Percentiles rank a stretch among this genome's conserved stretches.
These are phyloP conservation scores for Digitaria exilis DNA, from an alignment of 202 grass and related monocot species.

Conservation along the genomic window DNA sequence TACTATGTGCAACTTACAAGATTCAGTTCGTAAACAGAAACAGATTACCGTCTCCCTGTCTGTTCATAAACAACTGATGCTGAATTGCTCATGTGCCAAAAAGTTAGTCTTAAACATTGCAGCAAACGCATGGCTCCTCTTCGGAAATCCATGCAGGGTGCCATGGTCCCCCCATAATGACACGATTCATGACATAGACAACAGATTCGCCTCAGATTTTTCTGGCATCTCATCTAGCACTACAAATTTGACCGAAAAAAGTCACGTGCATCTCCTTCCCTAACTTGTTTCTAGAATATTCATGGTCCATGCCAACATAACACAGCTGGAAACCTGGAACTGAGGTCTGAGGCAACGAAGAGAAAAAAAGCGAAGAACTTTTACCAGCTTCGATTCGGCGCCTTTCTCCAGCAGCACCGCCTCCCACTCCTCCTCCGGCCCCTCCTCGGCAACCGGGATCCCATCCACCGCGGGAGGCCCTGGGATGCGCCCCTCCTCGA, in stretches of 20 bases:
- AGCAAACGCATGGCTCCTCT: slow-evolving; percentile 6
- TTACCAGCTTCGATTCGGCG: slow-evolving; percentile 54
- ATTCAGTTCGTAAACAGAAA: background rate
- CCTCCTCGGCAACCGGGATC: slow-evolving; percentile 41
- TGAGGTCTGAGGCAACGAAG: background rate
- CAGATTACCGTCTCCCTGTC: background rate
- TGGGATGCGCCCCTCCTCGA: slow-evolving; percentile 47
- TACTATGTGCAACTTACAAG: background rate
- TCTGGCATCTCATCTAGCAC: background rate
- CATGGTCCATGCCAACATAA: background rate
- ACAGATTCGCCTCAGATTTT: background rate
- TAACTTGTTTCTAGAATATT: background rate
- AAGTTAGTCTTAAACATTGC: background rate
- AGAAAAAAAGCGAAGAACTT: background rate
- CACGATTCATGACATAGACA: slow-evolving; percentile 21
- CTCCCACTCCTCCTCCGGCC: slow-evolving; percentile 47
- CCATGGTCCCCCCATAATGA: background rate
- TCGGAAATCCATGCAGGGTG: background rate
- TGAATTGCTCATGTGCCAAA: background rate
- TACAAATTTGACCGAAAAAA: background rate
- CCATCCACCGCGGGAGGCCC: slow-evolving; percentile 6
- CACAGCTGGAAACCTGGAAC: background rate
- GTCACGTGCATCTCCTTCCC: background rate
- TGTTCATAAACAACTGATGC: slow-evolving; percentile 1
- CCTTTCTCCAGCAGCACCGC: slow-evolving; percentile 57